phyloP scores from a whole-genome alignment of 2,329 filamentous ascomycete species.

The Amesomyces nigricolor region DNA sequence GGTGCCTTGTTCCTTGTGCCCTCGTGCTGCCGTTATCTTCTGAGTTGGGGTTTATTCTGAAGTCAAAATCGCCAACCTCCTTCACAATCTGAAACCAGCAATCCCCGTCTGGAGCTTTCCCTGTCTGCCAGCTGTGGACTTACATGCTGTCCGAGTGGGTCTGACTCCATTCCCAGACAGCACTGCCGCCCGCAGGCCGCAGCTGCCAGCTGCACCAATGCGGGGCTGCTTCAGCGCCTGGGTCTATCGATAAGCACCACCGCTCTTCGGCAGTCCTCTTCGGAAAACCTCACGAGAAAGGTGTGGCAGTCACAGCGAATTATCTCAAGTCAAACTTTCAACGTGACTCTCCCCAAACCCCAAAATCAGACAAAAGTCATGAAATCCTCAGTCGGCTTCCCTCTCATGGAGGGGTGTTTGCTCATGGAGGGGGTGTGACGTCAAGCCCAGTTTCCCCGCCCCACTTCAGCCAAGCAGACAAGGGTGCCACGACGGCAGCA shows the following conservation, averaged over 20 bases:
- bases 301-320: too few relatives aligned
- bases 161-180: conserved; percentile 10
- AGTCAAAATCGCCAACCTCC: not conserved
- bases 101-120: not conserved
- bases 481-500: not conserved
- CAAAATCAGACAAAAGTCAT: too few relatives aligned
- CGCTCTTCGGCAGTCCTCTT: too few relatives aligned
- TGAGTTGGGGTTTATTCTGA: too few relatives aligned
- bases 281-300: too few relatives aligned
- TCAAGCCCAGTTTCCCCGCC: not conserved
- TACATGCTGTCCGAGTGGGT: conserved; percentile 13
- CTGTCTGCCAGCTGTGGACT: not conserved
- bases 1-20: not conserved
- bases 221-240: conserved; percentile 2
- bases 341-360: too few relatives aligned
- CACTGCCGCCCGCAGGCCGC: not conserved
- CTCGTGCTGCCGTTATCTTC: too few relatives aligned
- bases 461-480: not conserved
- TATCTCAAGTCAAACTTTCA: too few relatives aligned
- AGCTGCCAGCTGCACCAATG: conserved; percentile 6
- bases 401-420: too few relatives aligned
- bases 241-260: not conserved
- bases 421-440: not conserved
- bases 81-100: not conserved
- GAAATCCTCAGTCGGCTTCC: not conserved